Base-by-base conservation (phyloP, 2,329 filamentous ascomycete species). In the Zasmidium angulare region DNA sequence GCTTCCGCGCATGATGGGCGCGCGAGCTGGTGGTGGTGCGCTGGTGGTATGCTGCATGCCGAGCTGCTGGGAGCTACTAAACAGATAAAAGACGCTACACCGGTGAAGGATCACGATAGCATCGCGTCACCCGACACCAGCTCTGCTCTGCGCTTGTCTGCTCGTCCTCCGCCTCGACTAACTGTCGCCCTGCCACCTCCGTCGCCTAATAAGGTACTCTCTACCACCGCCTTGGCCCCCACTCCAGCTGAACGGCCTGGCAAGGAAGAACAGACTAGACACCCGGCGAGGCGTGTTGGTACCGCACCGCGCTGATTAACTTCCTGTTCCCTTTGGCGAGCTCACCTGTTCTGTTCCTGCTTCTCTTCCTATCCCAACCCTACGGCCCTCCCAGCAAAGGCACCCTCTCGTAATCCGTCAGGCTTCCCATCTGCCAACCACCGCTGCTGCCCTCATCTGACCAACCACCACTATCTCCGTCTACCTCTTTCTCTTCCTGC, bases 311-410 rank as follows among this genome's bases (percentile, higher is more conserved):
- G 43, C 24, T 22, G 43, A 50, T 50, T 56, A 50, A 50, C 21
- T 56, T 22, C 47, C 31, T 26, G n/a, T 43, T 51, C 46, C 43
- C 47, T 31, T 31, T 1, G 10, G 14, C 22, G 20, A 51, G 21
- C 22, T 31, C 46, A 40, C 53, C 31, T 57, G 55, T n/a, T 57
- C 56, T 53, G 23, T 50, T 58, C 50, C 23, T 48, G n/a, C 36
- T 46, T 50, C 48, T n/a, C 21, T 53, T 14, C 31, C 36, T 26
- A n/a, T 40, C 2, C 51, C 20, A 24, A 21, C 26, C 50, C 19
- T n/a, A 9, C 31, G 26, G 19, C 3, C 11, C 49, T 29, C 22
- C 3, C 26, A 14, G 9, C 26, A 29, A 20, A 2, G 29, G 11
- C 50, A 26, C 26, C 11, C 48, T 50, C 26, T 26, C 48, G 48